Base-by-base conservation (phyloP, 1,284 basidiomycete genomes). In the Vanrija humicola region DNA sequence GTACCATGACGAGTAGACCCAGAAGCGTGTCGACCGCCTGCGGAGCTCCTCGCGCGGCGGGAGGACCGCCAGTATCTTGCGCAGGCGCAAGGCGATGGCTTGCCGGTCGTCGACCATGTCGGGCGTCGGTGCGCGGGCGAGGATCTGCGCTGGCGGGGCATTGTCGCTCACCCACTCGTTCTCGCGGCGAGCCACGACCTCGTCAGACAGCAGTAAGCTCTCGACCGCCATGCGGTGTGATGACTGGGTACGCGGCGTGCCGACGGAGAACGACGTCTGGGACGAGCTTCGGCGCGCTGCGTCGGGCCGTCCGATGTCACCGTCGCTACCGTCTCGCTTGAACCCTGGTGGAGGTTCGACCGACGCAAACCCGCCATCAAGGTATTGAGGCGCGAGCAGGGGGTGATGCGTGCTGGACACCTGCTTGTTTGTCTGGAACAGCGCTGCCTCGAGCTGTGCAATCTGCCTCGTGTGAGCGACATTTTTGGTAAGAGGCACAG, bases 131-230 rank as follows among this genome's bases (percentile, higher is more conserved):
- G 46, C 55, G 8, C 52, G 63, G 15, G 52, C 56, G 49, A 69
- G 66, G 47, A 70, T 68, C 60, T 70, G 56, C 7, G 70, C 70
- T 0, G 72, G 72, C 1, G 69, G 64, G 25, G 69, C 68, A 43
- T 70, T 72, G 45, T 68, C 69, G 14, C 72, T 66, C 1, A 66
- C 67, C 72, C 72, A 73, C 38, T 70, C 66, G 48, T 65, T 62
- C 46, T 70, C 70, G 26, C 63, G 56, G 48, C 65, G 69, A 10
- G 60, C 67, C 28, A 68, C 63, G 5, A 63, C 53, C 19, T 65
- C 65, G 40, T 66, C 68, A 3, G 62, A 65, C 16, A 73, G 50
- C 23, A 70, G 48, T 9, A 72, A 53, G 44, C 58, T 64, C 50
- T 68, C 66, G 12, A 72, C 65, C 0, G 70, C 61, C 61, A 72